phyloP scores from a whole-genome alignment of 2,329 filamentous ascomycete species.

The Apiospora koreana region DNA sequence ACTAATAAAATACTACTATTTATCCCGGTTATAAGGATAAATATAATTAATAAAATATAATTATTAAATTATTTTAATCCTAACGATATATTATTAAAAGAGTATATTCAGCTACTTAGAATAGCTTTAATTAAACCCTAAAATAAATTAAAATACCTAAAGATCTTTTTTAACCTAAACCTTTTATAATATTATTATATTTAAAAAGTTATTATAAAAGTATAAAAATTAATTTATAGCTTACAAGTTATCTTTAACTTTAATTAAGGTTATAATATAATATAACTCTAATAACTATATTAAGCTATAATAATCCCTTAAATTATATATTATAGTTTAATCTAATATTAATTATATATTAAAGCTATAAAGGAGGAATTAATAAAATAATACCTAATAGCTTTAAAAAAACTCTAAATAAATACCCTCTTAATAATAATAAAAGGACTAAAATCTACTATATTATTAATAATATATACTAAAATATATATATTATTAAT shows the following conservation, averaged over 20 bases:
- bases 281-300: background rate
- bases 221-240: background rate
- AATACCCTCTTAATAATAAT: background rate
- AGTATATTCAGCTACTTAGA: background rate
- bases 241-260: background rate
- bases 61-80: background rate
- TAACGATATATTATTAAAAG: too few species aligned
- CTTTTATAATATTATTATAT: background rate
- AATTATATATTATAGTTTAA: background rate
- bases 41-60: background rate
- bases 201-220: background rate
- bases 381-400: background rate
- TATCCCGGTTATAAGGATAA: background rate
- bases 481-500: background rate
- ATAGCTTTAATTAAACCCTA: background rate
- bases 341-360: background rate
- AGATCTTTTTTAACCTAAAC: too few species aligned
- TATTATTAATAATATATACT: too few species aligned
- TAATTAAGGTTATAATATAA: background rate
- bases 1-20: too few species aligned
- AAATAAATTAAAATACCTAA: background rate
- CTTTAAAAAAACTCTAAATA: background rate
- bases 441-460: too few species aligned
- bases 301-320: background rate
- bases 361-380: background rate